These are phyloP conservation scores for Quercus cerris DNA, from an alignment of 306 rosid genomes.

Conservation along the genomic window DNA sequence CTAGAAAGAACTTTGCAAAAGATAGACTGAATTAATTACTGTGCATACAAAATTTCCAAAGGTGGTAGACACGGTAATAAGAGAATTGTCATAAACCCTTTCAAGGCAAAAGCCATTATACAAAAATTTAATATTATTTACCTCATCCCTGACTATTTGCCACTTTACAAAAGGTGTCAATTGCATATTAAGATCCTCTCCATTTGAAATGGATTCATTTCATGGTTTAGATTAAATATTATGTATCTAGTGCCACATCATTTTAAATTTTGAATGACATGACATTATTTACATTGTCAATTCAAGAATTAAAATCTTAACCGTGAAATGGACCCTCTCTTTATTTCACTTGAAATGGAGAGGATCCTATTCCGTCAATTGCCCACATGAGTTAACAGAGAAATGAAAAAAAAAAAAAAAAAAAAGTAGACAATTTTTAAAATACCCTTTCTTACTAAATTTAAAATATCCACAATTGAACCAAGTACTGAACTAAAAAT, in stretches of 20 bases:
- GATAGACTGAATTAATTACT: background rate
- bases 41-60: background rate
- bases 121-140: background rate
- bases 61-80: background rate
- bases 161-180: background rate
- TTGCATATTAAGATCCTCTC: background rate
- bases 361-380: background rate
- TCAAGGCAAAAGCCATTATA: background rate
- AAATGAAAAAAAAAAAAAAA: background rate
- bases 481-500: background rate
- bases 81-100: background rate
- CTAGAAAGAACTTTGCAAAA: background rate
- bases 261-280: too few relatives aligned
- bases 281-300: too few relatives aligned
- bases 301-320: too few relatives aligned
- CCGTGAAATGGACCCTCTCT: too few relatives aligned
- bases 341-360: too few relatives aligned
- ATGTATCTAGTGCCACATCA: too few relatives aligned
- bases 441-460: background rate
- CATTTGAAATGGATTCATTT: too few relatives aligned
- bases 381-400: background rate
- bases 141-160: background rate
- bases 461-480: conserved; percentile 7
- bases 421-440: background rate
- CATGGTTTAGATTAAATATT: too few relatives aligned